Conservation (phyloP, 2,329 filamentous ascomycete genomes). For the Biscogniauxia marginata region DNA sequence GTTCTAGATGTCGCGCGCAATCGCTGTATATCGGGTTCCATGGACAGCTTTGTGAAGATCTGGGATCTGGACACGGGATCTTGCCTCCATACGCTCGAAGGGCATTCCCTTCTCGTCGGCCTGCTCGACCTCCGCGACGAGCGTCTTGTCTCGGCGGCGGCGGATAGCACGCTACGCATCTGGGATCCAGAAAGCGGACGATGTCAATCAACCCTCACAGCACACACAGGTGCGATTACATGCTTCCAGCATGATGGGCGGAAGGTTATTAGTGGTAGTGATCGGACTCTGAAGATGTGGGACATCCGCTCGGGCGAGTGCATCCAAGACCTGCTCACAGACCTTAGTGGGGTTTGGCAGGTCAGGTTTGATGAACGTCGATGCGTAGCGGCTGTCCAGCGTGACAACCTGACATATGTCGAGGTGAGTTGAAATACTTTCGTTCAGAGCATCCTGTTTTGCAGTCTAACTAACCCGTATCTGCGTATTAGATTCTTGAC, state of each 20-base stretch:
- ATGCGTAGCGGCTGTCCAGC: slow-evolving; percentile 94
- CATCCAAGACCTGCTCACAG: slow-evolving; percentile 86
- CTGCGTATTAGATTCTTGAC: slow-evolving; percentile 74
- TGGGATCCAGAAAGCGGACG: slow-evolving; percentile 94
- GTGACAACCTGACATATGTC: slow-evolving; percentile 88
- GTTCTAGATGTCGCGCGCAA: slow-evolving; percentile 90
- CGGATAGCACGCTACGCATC: slow-evolving; percentile 90
- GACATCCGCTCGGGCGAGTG: slow-evolving; percentile 90
- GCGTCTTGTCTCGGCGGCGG: slow-evolving; percentile 88
- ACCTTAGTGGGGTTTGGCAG: slow-evolving; percentile 97
- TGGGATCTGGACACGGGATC: slow-evolving; percentile 89
- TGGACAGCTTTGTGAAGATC: slow-evolving; percentile 97
- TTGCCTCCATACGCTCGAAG: slow-evolving; percentile 86
- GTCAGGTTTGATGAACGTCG: slow-evolving; percentile 95
- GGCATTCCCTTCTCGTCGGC: slow-evolving; percentile 88
- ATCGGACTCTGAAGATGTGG: slow-evolving; percentile 98
- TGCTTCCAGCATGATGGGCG: slow-evolving; percentile 97
- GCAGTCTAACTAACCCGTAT: slow-evolving; percentile 31
- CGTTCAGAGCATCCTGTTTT: background rate
- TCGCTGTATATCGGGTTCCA: slow-evolving; percentile 94
- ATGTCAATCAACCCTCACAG: slow-evolving; percentile 85
- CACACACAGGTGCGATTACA: slow-evolving; percentile 95
- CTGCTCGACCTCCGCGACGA: slow-evolving; percentile 87
- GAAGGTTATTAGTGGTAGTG: slow-evolving; percentile 95
- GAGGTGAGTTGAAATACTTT: slow-evolving; percentile 62